Evolutionary conservation across 2,329 filamentous ascomycete species (phyloP).

Genomic region (Colletotrichum siamense): DNA sequence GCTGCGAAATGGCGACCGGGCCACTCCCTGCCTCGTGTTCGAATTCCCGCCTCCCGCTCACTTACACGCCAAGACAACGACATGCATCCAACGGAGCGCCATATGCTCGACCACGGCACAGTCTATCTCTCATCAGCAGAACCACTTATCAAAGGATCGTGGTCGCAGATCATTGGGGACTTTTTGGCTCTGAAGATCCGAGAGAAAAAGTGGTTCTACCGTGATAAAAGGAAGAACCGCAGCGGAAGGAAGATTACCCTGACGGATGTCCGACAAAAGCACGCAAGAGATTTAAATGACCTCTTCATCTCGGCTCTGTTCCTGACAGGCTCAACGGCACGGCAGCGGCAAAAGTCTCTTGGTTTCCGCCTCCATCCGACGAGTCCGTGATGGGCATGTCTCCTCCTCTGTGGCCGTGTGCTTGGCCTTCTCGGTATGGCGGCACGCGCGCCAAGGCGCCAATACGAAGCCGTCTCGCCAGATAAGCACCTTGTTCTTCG

Average conservation of each 20-base stretch:
- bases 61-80: constrained; percentile 2
- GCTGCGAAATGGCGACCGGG: neutral
- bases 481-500: constrained; percentile 1
- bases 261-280: neutral
- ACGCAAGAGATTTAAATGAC: neutral
- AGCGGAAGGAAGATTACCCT: neutral
- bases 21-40: neutral
- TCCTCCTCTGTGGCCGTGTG: neutral
- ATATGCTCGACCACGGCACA: neutral
- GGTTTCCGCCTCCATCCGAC: neutral
- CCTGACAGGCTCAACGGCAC: neutral
- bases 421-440: constrained; percentile 16
- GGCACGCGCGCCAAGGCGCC: constrained; percentile 19
- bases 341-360: neutral
- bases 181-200: neutral
- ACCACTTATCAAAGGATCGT: neutral
- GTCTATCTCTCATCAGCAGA: neutral
- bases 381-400: neutral
- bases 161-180: neutral
- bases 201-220: neutral
- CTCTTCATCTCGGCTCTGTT: constrained; percentile 2
- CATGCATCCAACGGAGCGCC: neutral
- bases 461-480: neutral
- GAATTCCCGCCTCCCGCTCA: neutral
- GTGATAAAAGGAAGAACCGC: neutral